phyloP scores from a whole-genome alignment of 2,329 filamentous ascomycete species.

The Lasiodiplodia hormozganensis region DNA sequence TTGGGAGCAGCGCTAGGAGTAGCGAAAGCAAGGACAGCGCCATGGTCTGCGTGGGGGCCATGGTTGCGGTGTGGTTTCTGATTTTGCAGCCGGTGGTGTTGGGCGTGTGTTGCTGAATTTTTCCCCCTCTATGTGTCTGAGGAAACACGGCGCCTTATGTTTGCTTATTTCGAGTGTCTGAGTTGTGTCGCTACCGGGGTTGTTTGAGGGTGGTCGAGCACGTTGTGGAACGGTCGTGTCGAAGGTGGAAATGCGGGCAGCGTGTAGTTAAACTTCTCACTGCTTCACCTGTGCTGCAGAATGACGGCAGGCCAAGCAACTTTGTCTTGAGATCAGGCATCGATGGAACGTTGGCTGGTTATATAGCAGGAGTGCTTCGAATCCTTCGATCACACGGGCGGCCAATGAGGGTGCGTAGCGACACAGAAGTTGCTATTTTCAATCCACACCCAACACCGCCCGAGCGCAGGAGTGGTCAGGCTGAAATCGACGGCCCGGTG shows the following conservation, averaged over 20 bases:
- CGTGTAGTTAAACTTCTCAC: neutral
- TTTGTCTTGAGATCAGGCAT: conserved; percentile 4
- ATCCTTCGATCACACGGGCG: neutral
- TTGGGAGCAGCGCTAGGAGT: neutral
- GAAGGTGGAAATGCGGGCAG: neutral
- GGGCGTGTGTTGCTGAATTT: neutral
- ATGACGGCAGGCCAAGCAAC: conserved; percentile 3
- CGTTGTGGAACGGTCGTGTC: neutral
- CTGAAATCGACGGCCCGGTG: neutral
- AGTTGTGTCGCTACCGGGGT: neutral
- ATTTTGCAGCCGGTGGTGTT: neutral
- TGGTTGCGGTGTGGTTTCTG: conserved; percentile 1
- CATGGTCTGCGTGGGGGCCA: neutral
- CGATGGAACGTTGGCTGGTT: neutral
- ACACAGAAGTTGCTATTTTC: neutral
- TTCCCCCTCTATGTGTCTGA: neutral
- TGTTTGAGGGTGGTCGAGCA: neutral
- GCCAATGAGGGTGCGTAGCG: neutral
- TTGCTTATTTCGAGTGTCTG: too few species aligned
- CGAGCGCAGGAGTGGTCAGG: neutral
- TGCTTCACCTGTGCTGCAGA: neutral
- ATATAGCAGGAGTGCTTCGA: neutral
- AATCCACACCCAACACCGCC: conserved; percentile 2
- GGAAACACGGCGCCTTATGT: too few species aligned
- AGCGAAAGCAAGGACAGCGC: neutral